These are phyloP conservation scores for Apostasia shenzhenica DNA, from an alignment of 106 monocot genomes.

Conservation along the genomic window DNA sequence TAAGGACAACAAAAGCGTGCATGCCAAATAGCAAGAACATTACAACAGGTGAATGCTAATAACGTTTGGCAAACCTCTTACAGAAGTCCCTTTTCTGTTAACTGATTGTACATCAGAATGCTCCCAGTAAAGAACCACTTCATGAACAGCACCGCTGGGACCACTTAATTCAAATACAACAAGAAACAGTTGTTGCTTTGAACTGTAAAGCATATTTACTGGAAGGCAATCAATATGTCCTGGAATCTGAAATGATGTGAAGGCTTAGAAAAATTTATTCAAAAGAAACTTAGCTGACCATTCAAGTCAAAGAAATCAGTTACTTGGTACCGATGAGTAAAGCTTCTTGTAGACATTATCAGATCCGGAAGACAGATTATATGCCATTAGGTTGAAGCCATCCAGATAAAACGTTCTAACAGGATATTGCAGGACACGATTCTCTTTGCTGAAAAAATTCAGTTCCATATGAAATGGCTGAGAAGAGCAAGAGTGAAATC, in stretches of 20 bases:
- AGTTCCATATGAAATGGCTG: constrained; percentile 95
- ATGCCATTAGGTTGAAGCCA: constrained; percentile 87
- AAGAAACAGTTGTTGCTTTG: constrained; percentile 85
- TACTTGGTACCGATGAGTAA: constrained; percentile 55
- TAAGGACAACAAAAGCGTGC: background rate
- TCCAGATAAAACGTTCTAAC: constrained; percentile 87
- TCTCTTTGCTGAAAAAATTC: constrained; percentile 92
- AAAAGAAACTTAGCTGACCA: background rate
- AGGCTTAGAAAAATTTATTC: background rate
- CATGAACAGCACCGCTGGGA: constrained; percentile 48
- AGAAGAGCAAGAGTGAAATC: constrained; percentile 10
- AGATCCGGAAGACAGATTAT: constrained; percentile 71
- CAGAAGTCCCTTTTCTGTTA: constrained; percentile 68
- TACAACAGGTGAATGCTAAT: background rate
- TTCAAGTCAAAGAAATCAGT: background rate
- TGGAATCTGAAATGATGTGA: constrained; percentile 47
- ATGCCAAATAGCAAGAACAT: background rate
- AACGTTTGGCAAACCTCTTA: constrained; percentile 53
- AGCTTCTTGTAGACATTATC: constrained; percentile 92
- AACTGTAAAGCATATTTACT: constrained; percentile 75
- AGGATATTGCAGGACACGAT: constrained; percentile 83
- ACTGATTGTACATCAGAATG: constrained; percentile 70
- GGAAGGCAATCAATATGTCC: constrained; percentile 77
- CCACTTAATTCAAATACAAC: constrained; percentile 73
- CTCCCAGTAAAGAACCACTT: constrained; percentile 95